phyloP scores from a whole-genome alignment of 2,329 filamentous ascomycete species.

The Phaeoacremonium minimum region DNA sequence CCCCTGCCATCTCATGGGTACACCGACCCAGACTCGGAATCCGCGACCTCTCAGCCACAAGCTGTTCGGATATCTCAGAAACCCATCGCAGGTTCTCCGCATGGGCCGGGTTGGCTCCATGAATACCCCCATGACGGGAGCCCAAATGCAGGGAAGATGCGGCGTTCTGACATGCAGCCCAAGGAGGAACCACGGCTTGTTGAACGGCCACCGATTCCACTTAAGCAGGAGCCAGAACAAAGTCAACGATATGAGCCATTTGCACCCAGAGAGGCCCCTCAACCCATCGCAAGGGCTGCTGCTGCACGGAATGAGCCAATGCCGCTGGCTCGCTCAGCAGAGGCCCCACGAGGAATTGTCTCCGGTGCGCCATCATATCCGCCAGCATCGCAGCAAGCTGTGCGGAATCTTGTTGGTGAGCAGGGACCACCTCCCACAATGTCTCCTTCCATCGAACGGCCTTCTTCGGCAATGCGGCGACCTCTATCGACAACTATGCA shows the following conservation, averaged over 20 bases:
- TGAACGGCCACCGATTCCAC: slow-evolving; percentile 22
- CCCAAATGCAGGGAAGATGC: slow-evolving; percentile 28
- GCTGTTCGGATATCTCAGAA: slow-evolving; percentile 30
- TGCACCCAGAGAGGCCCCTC: slow-evolving; percentile 31
- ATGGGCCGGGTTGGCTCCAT: slow-evolving; percentile 2
- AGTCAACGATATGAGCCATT: slow-evolving; percentile 42
- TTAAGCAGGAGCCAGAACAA: slow-evolving; percentile 49
- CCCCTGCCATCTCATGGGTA: slow-evolving; percentile 36
- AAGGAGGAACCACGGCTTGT: slow-evolving; percentile 19
- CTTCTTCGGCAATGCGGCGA: slow-evolving; percentile 31
- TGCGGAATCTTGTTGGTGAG: slow-evolving; percentile 18
- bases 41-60: slow-evolving; percentile 19
- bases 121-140: too few relatives aligned
- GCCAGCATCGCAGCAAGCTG: slow-evolving; percentile 28
- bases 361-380: slow-evolving; percentile 25
- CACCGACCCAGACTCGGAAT: slow-evolving; percentile 35
- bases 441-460: slow-evolving; percentile 31
- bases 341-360: slow-evolving; percentile 33
- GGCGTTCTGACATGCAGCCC: slow-evolving; percentile 17
- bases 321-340: slow-evolving; percentile 33
- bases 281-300: slow-evolving; percentile 20
- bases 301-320: slow-evolving; percentile 34
- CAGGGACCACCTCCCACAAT: slow-evolving; percentile 27
- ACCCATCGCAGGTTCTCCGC: slow-evolving; percentile 18
- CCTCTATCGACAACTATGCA: slow-evolving; percentile 20